Base-by-base conservation (phyloP, 2,329 filamentous ascomycete genomes). In the Verticillium zaregamsianum region DNA sequence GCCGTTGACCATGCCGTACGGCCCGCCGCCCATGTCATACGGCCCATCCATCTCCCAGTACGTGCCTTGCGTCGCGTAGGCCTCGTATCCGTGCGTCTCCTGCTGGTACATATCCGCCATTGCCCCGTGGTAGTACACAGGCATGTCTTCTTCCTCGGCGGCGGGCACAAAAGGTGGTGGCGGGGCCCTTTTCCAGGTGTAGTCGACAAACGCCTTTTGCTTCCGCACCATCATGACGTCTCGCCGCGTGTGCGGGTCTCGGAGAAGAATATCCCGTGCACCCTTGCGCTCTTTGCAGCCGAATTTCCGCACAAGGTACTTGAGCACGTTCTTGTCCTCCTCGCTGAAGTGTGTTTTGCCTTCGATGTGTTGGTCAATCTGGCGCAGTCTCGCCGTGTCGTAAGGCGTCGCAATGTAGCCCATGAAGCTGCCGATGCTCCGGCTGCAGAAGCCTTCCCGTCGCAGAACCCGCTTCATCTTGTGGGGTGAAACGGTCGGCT, bases 131-230 rank as follows among this genome's bases (percentile, higher is more conserved):
- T 25, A 49, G 5, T 23, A 49, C 45, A 49, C 8, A 5, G n/a
- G n/a, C n/a, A 11, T n/a, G 20, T 23, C n/a, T n/a, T 25, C 20
- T 25, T 9, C 11, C 31, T 31, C 54, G 31, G 23, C 5, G 12
- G 28, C 49, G 9, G 58, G 45, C 5, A 59, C 28, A 7, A 9
- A n/a, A 33, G 58, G 59, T 37, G 55, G 57, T 15, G 63, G 62
- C 58, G 64, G 65, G 61, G 80, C 80, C 56, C 87, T 80, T 14
- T 87, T 85, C 81, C 95, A 98, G 2, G 90, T 92, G 72, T 99
- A 99, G 1, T 94, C 94, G 64, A 96, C 76, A 74, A 98, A 98
- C 0, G 92, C 93, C 31, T 86, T 90, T 72, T 84, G 85, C 76
- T 94, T 96, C 63, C 95, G 85, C 66, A 95, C 83, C 67, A 91